These are phyloP conservation scores for Capsicum chinense DNA, from an alignment of 257 asterid species.

Conservation along the genomic window DNA sequence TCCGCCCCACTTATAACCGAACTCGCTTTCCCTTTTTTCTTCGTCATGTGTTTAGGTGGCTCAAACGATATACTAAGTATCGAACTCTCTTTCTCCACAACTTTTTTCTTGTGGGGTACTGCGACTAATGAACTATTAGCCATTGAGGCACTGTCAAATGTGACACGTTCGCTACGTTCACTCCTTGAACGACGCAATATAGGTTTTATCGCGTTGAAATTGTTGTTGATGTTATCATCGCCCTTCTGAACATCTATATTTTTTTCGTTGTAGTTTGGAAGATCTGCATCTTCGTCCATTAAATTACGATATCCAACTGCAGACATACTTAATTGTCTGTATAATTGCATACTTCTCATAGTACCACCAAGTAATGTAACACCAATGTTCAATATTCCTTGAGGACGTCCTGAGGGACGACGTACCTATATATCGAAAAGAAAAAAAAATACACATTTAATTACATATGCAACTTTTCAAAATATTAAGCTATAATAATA, in stretches of 20 bases:
- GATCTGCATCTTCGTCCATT: constrained; percentile 44
- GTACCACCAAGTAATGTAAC: constrained; percentile 76
- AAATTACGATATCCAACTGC: constrained; percentile 41
- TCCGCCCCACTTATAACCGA: constrained; percentile 78
- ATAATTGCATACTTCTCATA: constrained; percentile 76
- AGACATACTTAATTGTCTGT: constrained; percentile 45
- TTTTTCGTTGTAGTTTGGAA: constrained; percentile 29
- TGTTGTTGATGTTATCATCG: constrained; percentile 16
- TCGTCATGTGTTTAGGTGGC: constrained; percentile 39
- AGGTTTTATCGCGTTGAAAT: constrained; percentile 26
- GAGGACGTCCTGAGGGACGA: constrained; percentile 74
- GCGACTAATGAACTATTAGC: constrained; percentile 51
- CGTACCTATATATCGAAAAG: constrained; percentile 52
- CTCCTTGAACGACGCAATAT: constrained; percentile 59
- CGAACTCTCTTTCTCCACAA: constrained; percentile 52
- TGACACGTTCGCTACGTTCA: constrained; percentile 64
- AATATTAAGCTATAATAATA: too few species aligned
- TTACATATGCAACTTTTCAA: too few species aligned
- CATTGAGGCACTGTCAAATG: constrained; percentile 44
- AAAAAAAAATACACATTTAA: neutral
- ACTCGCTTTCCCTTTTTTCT: constrained; percentile 65
- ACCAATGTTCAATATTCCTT: constrained; percentile 72
- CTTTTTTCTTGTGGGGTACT: constrained; percentile 33
- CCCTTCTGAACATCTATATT: neutral
- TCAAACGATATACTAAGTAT: constrained; percentile 63